phyloP scores from a whole-genome alignment of 208 protist species.

The Endotrypanum monterogeii region DNA sequence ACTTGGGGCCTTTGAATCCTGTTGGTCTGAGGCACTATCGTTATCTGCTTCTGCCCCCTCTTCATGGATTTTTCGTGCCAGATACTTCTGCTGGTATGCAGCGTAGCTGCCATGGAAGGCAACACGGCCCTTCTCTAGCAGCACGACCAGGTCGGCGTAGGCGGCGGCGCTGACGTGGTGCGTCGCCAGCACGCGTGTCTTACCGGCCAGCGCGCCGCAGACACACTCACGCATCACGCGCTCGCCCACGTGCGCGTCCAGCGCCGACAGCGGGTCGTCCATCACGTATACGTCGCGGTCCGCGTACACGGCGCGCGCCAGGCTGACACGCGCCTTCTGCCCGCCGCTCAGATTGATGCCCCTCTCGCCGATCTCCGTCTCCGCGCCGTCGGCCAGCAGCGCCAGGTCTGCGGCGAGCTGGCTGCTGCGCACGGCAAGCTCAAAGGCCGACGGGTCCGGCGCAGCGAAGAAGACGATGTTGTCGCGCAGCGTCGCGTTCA shows the following conservation, averaged over 20 bases:
- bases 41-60: neutral
- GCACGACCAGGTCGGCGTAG: slow-evolving; percentile 75
- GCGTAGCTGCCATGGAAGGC: slow-evolving; percentile 32
- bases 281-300: slow-evolving; percentile 87
- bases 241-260: slow-evolving; percentile 89
- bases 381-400: slow-evolving; percentile 78
- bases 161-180: slow-evolving; percentile 91
- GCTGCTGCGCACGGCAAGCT: slow-evolving; percentile 50
- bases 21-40: no score
- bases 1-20: neutral
- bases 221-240: slow-evolving; percentile 54
- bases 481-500: slow-evolving; percentile 93
- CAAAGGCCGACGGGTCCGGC: slow-evolving; percentile 51
- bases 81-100: neutral
- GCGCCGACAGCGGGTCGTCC: slow-evolving; percentile 88
- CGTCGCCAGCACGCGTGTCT: slow-evolving; percentile 93
- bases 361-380: slow-evolving; percentile 91
- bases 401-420: slow-evolving; percentile 86
- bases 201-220: slow-evolving; percentile 55
- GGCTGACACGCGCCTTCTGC: slow-evolving; percentile 84
- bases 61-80: neutral
- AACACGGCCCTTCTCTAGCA: slow-evolving; percentile 59
- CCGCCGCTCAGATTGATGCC: slow-evolving; percentile 90
- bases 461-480: slow-evolving; percentile 93
- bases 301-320: slow-evolving; percentile 90